A percentile compares a stretch with the other conserved stretches of the same genome.
These are phyloP conservation scores for Cucurbita maxima DNA, from an alignment of 306 rosid species.

Conservation along the genomic window DNA sequence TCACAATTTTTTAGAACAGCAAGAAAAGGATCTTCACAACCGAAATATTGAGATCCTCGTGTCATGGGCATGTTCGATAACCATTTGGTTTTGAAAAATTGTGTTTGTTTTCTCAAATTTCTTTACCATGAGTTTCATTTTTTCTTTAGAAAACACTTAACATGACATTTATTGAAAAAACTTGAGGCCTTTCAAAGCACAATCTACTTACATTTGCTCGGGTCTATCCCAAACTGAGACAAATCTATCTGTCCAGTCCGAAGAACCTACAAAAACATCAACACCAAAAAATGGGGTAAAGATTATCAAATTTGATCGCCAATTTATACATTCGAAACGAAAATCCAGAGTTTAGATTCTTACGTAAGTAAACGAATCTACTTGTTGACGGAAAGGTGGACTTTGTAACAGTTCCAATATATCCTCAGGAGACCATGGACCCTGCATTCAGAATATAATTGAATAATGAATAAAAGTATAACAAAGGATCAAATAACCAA, in stretches of 20 bases:
- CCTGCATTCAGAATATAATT: slow-evolving; percentile 29
- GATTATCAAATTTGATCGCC: background rate
- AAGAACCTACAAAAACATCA: slow-evolving; percentile 39
- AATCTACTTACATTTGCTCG: slow-evolving; percentile 70
- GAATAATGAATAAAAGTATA: background rate
- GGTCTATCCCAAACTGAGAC: slow-evolving; percentile 89
- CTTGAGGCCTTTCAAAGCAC: background rate
- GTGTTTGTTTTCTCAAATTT: no score
- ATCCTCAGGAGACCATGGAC: slow-evolving; percentile 77
- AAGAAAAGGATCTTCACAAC: background rate
- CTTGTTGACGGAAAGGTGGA: slow-evolving; percentile 91
- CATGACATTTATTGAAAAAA: background rate
- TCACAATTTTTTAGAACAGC: background rate
- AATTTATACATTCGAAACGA: background rate
- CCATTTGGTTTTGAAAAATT: no score
- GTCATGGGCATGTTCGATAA: no score
- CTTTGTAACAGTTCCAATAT: slow-evolving; percentile 83
- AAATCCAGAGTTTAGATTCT: slow-evolving; percentile 8
- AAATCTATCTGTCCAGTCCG: slow-evolving; percentile 90
- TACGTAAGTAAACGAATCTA: slow-evolving; percentile 88
- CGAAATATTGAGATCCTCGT: no score
- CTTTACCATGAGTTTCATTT: no score
- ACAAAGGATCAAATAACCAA: slow-evolving; percentile 7
- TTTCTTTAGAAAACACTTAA: no score
- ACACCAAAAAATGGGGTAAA: background rate